Evolutionary conservation across 148 eudicot species (phyloP).

Genomic region (Rhododendron simsii): DNA sequence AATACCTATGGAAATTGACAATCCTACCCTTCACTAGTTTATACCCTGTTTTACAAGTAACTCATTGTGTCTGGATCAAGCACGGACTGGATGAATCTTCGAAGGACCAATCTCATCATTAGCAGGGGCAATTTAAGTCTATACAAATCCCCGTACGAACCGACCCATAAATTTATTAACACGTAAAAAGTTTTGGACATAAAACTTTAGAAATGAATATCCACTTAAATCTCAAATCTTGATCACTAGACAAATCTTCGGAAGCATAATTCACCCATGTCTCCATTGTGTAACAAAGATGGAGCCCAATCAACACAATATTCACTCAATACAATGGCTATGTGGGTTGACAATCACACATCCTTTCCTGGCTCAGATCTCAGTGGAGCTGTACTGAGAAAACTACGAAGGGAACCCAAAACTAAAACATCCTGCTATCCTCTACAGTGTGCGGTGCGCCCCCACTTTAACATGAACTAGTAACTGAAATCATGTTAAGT

Average conservation of each 20-base stretch:
- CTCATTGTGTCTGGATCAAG: not conserved
- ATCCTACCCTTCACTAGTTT: not conserved
- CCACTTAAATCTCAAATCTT: no score
- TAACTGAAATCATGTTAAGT: not conserved
- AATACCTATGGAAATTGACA: constrained; percentile 6
- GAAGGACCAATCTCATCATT: not conserved
- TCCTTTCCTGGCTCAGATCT: not conserved
- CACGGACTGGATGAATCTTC: not conserved
- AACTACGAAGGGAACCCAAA: not conserved
- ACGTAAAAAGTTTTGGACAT: no score
- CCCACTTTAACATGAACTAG: not conserved
- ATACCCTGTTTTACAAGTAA: not conserved
- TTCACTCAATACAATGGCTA: not conserved
- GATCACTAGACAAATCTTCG: no score
- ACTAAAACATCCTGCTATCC: not conserved
- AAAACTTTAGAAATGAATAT: no score
- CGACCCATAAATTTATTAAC: not conserved
- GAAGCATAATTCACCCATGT: no score
- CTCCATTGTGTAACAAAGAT: not conserved
- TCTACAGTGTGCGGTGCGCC: not conserved
- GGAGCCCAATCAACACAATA: not conserved
- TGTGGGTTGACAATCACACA: not conserved
- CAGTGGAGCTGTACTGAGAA: not conserved
- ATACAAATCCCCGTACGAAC: not conserved
- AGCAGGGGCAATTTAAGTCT: no score